Percentiles rank a stretch among this genome's conserved stretches.
Conservation (phyloP, 1,284 basidiomycete genomes). For the Puccinia triticina region DNA sequence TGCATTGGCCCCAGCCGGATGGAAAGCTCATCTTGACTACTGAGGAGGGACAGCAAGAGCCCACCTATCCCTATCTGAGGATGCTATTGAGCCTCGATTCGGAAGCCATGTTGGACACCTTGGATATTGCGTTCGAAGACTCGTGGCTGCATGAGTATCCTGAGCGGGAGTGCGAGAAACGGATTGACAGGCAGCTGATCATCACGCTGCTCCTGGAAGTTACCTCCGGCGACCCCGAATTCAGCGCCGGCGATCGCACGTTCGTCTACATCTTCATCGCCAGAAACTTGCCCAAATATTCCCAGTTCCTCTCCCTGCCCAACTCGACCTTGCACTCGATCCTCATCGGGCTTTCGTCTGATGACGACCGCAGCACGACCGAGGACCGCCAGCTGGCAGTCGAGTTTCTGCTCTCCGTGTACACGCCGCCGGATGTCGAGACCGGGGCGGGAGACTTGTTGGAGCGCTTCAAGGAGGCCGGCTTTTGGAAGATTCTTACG, state of each 20-base stretch:
- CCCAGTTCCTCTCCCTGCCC: slow-evolving; percentile 77
- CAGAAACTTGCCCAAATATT: slow-evolving; percentile 94
- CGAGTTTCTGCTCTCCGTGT: slow-evolving; percentile 90
- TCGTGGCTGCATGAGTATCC: slow-evolving; percentile 75
- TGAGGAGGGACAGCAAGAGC: slow-evolving; percentile 55
- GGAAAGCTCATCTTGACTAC: slow-evolving; percentile 72
- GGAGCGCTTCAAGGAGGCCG: slow-evolving; percentile 74
- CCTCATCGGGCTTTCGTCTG: slow-evolving; percentile 74
- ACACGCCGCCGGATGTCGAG: slow-evolving; percentile 67
- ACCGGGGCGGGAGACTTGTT: slow-evolving; percentile 65
- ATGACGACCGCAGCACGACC: slow-evolving; percentile 68
- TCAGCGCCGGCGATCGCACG: slow-evolving; percentile 67
- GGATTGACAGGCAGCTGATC: slow-evolving; percentile 72
- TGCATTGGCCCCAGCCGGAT: slow-evolving; percentile 74
- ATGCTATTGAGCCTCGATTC: slow-evolving; percentile 85
- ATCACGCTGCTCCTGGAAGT: slow-evolving; percentile 85
- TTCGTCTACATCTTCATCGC: slow-evolving; percentile 95
- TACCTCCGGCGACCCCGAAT: slow-evolving; percentile 60
- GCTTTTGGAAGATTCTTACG: slow-evolving; percentile 87
- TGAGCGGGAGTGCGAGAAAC: slow-evolving; percentile 16
- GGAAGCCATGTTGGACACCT: slow-evolving; percentile 88
- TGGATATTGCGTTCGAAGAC: slow-evolving; percentile 95
- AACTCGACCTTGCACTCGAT: slow-evolving; percentile 73
- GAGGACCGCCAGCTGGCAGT: slow-evolving; percentile 94
- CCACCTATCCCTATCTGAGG: slow-evolving; percentile 78